Conservation (phyloP, 2,329 filamentous ascomycete genomes). For the Parafenestella ontariensis region DNA sequence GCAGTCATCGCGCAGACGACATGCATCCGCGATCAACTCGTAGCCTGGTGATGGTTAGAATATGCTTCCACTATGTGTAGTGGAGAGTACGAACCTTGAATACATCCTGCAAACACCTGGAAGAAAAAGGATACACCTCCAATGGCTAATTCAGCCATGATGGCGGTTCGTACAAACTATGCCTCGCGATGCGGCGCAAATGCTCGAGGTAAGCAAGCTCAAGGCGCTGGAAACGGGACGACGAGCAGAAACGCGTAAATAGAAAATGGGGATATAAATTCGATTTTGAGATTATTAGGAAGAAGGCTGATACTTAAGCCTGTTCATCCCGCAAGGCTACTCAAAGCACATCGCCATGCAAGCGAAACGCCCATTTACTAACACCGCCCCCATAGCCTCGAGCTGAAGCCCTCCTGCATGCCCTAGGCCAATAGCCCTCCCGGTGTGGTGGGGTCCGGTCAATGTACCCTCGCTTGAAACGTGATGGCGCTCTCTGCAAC, state of each 20-base stretch:
- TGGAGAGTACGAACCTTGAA: conserved; percentile 32
- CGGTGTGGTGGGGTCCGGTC: conserved; percentile 13
- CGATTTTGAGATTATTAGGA: conserved; percentile 1
- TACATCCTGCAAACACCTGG: conserved; percentile 48
- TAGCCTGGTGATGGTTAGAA: conserved; percentile 34
- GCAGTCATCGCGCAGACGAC: conserved; percentile 38
- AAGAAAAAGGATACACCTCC: conserved; percentile 44
- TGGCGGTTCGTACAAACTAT: background rate
- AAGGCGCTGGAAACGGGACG: background rate
- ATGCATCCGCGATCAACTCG: conserved; percentile 48
- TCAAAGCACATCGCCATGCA: conserved; percentile 9
- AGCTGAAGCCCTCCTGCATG: conserved; percentile 24
- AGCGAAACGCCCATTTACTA: conserved; percentile 19
- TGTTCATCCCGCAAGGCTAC: conserved; percentile 19
- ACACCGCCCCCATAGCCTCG: conserved; percentile 38
- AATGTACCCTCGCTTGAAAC: background rate
- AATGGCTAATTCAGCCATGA: conserved; percentile 34
- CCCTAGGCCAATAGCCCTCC: conserved; percentile 22
- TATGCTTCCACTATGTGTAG: background rate
- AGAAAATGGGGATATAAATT: background rate
- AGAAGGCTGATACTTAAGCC: conserved; percentile 28
- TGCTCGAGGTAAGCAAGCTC: background rate
- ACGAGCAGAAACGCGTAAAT: background rate
- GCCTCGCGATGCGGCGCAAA: background rate
- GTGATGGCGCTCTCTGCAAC: background rate